Conservation (phyloP, 116 monocot species). For the Posidonia oceanica region DNA sequence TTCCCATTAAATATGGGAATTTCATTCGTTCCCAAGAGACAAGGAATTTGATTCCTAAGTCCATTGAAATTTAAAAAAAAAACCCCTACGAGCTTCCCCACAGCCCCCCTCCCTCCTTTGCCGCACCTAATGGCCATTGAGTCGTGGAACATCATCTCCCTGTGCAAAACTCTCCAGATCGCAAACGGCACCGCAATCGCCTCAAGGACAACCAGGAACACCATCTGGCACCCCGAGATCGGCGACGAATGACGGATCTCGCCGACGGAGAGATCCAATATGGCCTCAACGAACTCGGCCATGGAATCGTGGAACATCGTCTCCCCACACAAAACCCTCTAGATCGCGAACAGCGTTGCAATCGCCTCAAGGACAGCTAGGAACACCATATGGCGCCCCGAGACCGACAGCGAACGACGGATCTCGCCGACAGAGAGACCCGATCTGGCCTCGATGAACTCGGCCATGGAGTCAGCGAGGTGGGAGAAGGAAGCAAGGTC, state of each 20-base stretch:
- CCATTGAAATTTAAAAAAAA: too few relatives aligned
- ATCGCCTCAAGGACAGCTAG: conserved; percentile 23
- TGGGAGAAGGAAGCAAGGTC: conserved; percentile 50
- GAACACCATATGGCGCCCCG: conserved; percentile 38
- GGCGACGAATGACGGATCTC: conserved; percentile 61
- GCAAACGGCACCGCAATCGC: conserved; percentile 40
- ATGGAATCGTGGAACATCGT: too few relatives aligned
- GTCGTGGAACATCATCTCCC: too few relatives aligned
- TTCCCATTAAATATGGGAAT: too few relatives aligned
- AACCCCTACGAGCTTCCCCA: too few relatives aligned
- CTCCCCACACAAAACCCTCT: conserved; percentile 8
- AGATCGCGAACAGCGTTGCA: conserved; percentile 47
- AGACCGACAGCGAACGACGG: conserved; percentile 54
- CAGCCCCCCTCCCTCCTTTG: too few relatives aligned
- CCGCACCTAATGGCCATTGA: too few relatives aligned
- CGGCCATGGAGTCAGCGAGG: conserved; percentile 76
- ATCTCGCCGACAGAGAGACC: conserved; percentile 49
- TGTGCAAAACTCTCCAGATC: conserved; percentile 24
- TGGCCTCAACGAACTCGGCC: conserved; percentile 66
- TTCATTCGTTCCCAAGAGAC: too few relatives aligned
- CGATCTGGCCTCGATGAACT: conserved; percentile 57
- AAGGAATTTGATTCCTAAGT: too few relatives aligned
- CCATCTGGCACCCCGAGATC: conserved; percentile 44
- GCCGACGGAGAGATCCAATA: conserved; percentile 37
- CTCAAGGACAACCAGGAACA: conserved; percentile 22